phyloP scores from a whole-genome alignment of 345 rosid genomes.

The Aquilaria sinensis region DNA sequence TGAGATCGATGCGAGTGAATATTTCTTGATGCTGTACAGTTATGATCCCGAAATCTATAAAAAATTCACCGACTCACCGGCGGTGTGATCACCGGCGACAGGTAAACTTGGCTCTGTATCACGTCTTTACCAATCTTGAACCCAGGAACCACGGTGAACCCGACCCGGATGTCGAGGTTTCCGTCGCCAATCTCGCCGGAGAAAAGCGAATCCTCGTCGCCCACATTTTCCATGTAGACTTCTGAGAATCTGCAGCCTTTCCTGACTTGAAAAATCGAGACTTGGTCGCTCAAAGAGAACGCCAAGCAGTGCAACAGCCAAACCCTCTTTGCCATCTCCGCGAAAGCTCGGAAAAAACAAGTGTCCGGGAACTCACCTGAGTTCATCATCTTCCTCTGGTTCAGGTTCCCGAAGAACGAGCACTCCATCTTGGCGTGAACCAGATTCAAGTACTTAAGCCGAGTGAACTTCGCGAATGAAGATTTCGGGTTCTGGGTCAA shows the following conservation, averaged over 20 bases:
- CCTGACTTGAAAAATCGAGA: conserved; percentile 59
- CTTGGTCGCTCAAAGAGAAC: conserved; percentile 44
- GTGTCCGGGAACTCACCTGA: conserved; percentile 77
- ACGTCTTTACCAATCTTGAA: conserved; percentile 69
- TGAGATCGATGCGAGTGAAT: no score
- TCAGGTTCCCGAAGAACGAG: conserved; percentile 78
- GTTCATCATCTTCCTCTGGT: conserved; percentile 68
- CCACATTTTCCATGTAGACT: conserved; percentile 81
- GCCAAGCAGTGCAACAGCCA: conserved; percentile 80
- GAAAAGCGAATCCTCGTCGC: conserved; percentile 35
- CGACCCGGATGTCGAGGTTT: conserved; percentile 42
- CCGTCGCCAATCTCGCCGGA: conserved; percentile 24
- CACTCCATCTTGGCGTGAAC: conserved; percentile 98
- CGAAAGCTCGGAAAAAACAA: conserved; percentile 53
- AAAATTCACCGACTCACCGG: conserved; percentile 26
- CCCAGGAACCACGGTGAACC: conserved; percentile 91
- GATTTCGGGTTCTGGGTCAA: conserved; percentile 50
- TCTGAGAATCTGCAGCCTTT: conserved; percentile 75
- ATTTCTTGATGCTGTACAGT: no score
- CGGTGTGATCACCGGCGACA: conserved; percentile 39
- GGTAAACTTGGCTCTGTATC: conserved; percentile 75
- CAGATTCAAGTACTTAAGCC: conserved; percentile 57
- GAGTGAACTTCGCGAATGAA: conserved; percentile 42
- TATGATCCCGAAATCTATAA: no score
- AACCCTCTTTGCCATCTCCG: conserved; percentile 74